Percentiles rank a stretch among this genome's conserved stretches.
Evolutionary conservation across 2,329 filamentous ascomycete species (phyloP).

Genomic region (Penicillium expansum): DNA sequence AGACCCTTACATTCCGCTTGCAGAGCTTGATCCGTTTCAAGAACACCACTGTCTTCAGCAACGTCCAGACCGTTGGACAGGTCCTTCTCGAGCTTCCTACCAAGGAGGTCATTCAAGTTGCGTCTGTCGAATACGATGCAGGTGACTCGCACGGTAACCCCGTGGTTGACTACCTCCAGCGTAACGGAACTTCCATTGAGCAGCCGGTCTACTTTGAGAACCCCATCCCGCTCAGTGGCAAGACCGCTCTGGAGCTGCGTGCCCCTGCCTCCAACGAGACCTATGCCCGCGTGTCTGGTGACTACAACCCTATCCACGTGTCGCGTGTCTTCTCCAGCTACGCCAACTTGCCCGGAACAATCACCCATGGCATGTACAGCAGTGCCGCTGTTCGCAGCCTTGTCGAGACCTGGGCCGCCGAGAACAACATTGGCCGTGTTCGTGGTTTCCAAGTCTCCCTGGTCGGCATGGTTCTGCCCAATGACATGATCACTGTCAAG

Average conservation of each 20-base stretch:
- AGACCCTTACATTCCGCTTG: constrained; percentile 94
- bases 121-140: constrained; percentile 93
- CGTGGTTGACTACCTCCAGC: constrained; percentile 91
- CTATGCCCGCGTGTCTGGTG: constrained; percentile 93
- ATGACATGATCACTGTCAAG: constrained; percentile 92
- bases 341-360: constrained; percentile 91
- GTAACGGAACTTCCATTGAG: constrained; percentile 87
- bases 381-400: constrained; percentile 93
- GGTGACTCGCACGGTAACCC: constrained; percentile 92
- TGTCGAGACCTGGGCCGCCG: constrained; percentile 97
- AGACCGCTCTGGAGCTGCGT: constrained; percentile 80
- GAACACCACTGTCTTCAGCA: constrained; percentile 88
- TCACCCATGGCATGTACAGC: constrained; percentile 99
- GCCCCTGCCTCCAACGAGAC: constrained; percentile 96
- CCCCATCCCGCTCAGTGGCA: constrained; percentile 89
- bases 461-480: constrained; percentile 97
- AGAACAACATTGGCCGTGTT: constrained; percentile 96
- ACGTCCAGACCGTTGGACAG: constrained; percentile 85
- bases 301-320: constrained; percentile 99
- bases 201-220: constrained; percentile 98
- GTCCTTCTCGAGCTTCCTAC: constrained; percentile 91
- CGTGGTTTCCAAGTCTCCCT: constrained; percentile 95
- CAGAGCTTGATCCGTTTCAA: constrained; percentile 91
- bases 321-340: constrained; percentile 95
- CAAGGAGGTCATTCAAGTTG: constrained; percentile 96